Base-by-base conservation (phyloP, 192 early-diverging fungal genomes). In the Umbelopsis ramanniana region DNA sequence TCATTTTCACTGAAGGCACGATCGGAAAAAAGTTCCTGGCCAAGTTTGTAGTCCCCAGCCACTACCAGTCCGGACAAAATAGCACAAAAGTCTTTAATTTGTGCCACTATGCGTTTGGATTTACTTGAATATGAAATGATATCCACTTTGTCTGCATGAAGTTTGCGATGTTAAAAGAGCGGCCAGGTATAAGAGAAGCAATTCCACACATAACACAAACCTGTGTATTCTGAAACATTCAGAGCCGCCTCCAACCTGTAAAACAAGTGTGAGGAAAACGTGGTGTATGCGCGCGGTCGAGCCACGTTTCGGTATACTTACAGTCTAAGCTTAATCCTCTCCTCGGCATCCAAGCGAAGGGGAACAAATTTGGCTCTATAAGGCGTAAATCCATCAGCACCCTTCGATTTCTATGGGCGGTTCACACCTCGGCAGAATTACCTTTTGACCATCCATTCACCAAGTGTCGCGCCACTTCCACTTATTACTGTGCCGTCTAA, bases 61-160 rank as follows among this genome's bases (percentile, higher is more conserved):
- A 99, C 82, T 48, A 96, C 87, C 12, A 99, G 87, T 5, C 98
- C 98, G 46, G 93, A 93, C 22, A 98, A 82, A 69, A 98, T 98
- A 8, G 91, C 89, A 72, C 98, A 99, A 24, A 99, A 81, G 74
- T 98, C 97, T 60, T 92, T 93, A 79, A 99, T 98, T 80, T 99
- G 98, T 43, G 84, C 83, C 3, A 99, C 92, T 37, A 98, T 97
- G 35, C 97, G 93, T 79, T 92, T 93, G 52, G 89, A 75, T 76
- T 97, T 97, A 85, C 83, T 94, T 43, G 87, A 83, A 75, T 95
- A 97, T 26, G 90, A 90, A 53, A 98, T 83, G 47, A 88, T 88
- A 67, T 88, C 87, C 60, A 88, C 83, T 43, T 84, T 85, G 72
- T 88, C 87, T 76, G 23, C 23, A 60, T 45, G 15, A 4, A 69